Evolutionary conservation across 208 protist species (phyloP), one percentile per base, ranked within the genome.

Genomic region (Leishmania turanica): DNA sequence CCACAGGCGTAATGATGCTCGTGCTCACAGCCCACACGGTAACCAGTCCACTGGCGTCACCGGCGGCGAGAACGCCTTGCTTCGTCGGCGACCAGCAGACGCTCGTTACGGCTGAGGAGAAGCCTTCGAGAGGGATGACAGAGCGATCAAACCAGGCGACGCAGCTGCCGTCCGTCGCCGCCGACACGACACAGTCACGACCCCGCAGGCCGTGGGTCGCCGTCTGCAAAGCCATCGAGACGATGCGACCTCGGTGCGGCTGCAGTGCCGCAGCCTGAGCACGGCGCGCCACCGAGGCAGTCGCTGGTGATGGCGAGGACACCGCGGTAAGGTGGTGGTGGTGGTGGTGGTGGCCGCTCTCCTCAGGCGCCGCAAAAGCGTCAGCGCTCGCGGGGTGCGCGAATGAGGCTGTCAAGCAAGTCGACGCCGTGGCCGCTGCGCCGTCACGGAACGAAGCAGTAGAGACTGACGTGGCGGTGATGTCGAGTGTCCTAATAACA

Each of bases 31-130:
- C 81, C 91, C 91, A 97, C 34, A 93, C 42, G 31, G 89, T 82
- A 17, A 97, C 88, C 11, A 87, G 68, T 19, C 93, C 93, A 45
- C 82, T 82, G 34, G 82, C 84, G 76, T 94, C 91, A 4, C 90
- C 93, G 31, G 90, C 91, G 31, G 90, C 91, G 77, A 97, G 92
- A 11, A 97, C 73, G 53, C 82, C 62, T 17, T 89, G 74, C 79
- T 89, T 79, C 69, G 89, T 91, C 56, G 93, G 93, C 9, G 90
- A 95, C 91, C 91, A 97, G 66, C 82, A 84, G 56, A 94, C 72
- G 51, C 84, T 88, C 31, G 85, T 92, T n/a, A 92, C 89, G 42
- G 86, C 75, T 3, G 90, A 58, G 40, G 81, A 69, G 81, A 92
- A 93, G 75, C 87, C 89, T n/a, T 92, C 89, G 58, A 96, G 85